A percentile compares a stretch with the other conserved stretches of the same genome.
phyloP scores from a whole-genome alignment of 441 rosid species.

The Eruca vesicaria region DNA sequence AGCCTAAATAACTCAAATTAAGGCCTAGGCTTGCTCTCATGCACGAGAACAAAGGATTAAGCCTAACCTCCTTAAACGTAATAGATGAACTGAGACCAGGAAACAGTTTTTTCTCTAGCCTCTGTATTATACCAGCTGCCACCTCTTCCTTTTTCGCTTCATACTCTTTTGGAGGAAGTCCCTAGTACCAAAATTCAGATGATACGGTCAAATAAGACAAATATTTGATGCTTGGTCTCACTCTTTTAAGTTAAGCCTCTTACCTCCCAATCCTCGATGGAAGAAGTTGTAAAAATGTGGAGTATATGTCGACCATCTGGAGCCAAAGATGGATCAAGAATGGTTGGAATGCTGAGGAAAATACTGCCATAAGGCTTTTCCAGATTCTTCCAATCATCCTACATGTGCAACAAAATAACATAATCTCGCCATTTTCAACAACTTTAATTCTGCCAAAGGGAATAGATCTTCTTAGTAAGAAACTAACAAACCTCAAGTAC shows the following conservation, averaged over 20 bases:
- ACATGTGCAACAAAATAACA: slow-evolving; percentile 12
- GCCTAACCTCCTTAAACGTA: slow-evolving; percentile 74
- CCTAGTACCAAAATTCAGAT: slow-evolving; percentile 43
- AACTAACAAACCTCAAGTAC: slow-evolving; percentile 70
- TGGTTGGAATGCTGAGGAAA: slow-evolving; percentile 95
- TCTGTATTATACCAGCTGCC: slow-evolving; percentile 63
- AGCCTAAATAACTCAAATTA: not conserved
- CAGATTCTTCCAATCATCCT: slow-evolving; percentile 75
- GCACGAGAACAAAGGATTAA: not conserved
- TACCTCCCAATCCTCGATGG: slow-evolving; percentile 93
- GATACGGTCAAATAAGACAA: not conserved
- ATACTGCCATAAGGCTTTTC: slow-evolving; percentile 91
- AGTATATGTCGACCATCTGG: slow-evolving; percentile 83
- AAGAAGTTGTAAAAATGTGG: slow-evolving; percentile 86
- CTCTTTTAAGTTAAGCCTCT: slow-evolving; percentile 1
- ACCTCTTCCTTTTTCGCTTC: slow-evolving; percentile 74
- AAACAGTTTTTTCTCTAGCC: slow-evolving; percentile 85
- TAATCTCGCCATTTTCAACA: not conserved
- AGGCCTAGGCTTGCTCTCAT: slow-evolving; percentile 7
- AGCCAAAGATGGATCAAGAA: slow-evolving; percentile 88
- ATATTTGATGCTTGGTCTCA: not conserved
- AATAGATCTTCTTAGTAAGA: slow-evolving; percentile 2
- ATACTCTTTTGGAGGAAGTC: slow-evolving; percentile 69
- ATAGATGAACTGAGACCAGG: slow-evolving; percentile 81
- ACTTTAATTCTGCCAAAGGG: not conserved